Base-by-base conservation (phyloP, 2,329 filamentous ascomycete species). In the Emericellopsis cladophorae region DNA sequence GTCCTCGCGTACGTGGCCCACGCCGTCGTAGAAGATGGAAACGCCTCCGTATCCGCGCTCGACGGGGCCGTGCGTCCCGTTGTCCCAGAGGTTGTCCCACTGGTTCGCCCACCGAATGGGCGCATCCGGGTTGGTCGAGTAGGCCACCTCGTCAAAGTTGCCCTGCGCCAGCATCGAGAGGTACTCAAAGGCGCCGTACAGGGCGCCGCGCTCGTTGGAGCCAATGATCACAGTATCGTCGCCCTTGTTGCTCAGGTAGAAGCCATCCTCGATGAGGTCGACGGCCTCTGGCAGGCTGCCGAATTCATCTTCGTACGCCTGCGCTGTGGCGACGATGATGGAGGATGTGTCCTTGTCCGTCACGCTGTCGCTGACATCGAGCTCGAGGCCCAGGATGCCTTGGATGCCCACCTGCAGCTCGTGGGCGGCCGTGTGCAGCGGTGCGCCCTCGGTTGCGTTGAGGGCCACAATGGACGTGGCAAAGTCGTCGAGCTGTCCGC, bases 121-220 rank as follows among this genome's bases (percentile, higher is more conserved):
- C 0, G 72, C 75, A 42, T 68, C 65, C 0, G 79, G 78, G 46
- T 72, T 81, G 8, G 67, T 68, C 3, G 66, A 58, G 37, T 67
- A 66, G 5, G 66, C 53, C 0, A 67, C 62, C 2, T 62, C 48
- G 1, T 65, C 64, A 44, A 75, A 61, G 36, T 78, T 70, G 21
- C 68, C 72, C 52, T 78, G 77, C 1, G 70, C 74, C n/a, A 85
- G 61, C 54, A 72, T 67, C 2, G 74, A 78, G 9, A 85, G 65
- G 46, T 82, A 84, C 46, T 81, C 72, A 49, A 82, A 84, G 5
- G 79, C 66, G 7, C 81, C 81, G 48, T 84, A 84, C 1, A 85
- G 65, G 5, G 77, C 74, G 11, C 78, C 81, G 0, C 79, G 71
- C 50, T 82, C 76, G 48, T 81, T 83, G 45, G 75, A 66, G 0